phyloP scores from a whole-genome alignment of 2,329 filamentous ascomycete species.

The Monilinia fructigena region DNA sequence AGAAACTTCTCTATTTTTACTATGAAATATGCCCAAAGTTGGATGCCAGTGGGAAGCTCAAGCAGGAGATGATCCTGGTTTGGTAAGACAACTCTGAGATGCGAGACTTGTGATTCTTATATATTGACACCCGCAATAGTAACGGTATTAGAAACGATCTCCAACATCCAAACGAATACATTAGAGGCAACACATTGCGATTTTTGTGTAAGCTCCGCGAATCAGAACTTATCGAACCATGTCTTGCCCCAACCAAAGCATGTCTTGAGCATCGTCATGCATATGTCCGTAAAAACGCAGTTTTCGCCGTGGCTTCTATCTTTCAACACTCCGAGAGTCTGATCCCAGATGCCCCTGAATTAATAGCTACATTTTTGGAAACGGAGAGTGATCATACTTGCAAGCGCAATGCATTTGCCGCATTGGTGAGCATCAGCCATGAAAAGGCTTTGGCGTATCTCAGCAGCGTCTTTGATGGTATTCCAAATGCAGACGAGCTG shows the following conservation, averaged over 20 bases:
- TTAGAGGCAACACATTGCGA: slow-evolving; percentile 94
- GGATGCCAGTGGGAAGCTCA: slow-evolving; percentile 87
- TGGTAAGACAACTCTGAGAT: slow-evolving; percentile 60
- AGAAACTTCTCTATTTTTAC: slow-evolving; percentile 99
- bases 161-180: slow-evolving; percentile 97
- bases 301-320: slow-evolving; percentile 91
- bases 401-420: slow-evolving; percentile 96
- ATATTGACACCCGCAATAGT: slow-evolving; percentile 48
- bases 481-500: slow-evolving; percentile 91
- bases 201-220: slow-evolving; percentile 97
- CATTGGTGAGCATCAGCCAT: slow-evolving; percentile 86
- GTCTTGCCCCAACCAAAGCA: slow-evolving; percentile 85
- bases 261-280: slow-evolving; percentile 96
- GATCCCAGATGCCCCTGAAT: slow-evolving; percentile 92
- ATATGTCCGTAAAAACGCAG: slow-evolving; percentile 97
- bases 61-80: slow-evolving; percentile 99
- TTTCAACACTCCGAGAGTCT: slow-evolving; percentile 85
- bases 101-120: background rate
- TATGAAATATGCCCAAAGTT: slow-evolving; percentile 98
- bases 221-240: slow-evolving; percentile 90
- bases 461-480: slow-evolving; percentile 84
- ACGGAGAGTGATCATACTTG: slow-evolving; percentile 91
- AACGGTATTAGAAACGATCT: slow-evolving; percentile 98
- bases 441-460: slow-evolving; percentile 88
- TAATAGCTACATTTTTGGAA: slow-evolving; percentile 85